Evolutionary conservation across 83 land plant genomes (phyloP), one percentile per base, ranked within the genome.

Genomic region (Picea engelmannii): DNA sequence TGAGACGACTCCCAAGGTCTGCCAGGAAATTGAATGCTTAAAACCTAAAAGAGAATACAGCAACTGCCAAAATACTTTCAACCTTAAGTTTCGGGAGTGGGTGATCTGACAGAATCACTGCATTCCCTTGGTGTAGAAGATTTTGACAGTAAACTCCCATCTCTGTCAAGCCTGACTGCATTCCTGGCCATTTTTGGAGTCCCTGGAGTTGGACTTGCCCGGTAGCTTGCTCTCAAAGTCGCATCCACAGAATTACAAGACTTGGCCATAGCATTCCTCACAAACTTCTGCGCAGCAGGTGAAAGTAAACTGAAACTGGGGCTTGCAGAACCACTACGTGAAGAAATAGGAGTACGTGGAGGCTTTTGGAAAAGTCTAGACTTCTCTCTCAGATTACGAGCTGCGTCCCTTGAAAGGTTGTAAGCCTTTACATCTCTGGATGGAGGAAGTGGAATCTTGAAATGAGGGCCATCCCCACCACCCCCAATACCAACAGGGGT

Each of bases 261-360:
- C 85, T 94, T 97, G 5, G 95, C 93, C 66, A 97, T 97, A 18
- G 94, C 95, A 80, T 92, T 97, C 88, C 91, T 91, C 71, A 96
- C 91, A 86, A 97, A 92, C 92, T 95, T 96, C 99, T 93, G 97
- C 10, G 99, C 99, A 78, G 99, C 99, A 63, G 92, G 92, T 20
- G 99, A 97, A 68, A 95, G 89, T 18, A 87, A 84, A 13, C 88
- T 65, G 7, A 88, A 82, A 17, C 81, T 85, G 35, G 99, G 99
- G 81, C 99, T 97, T 16, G 86, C 81, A 74, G 93, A 90, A 47
- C 93, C 96, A 0, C 90, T 85, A 75, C 95, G 85, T 13, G 84
- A 84, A 18, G 98, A 93, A 3, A 94, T 92, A 0, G 93, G 99
- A 81, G 95, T 82, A 16, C 79, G 35, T 0, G 90, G 90, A 6